Evolutionary conservation across 2,329 filamentous ascomycete species (phyloP).

Genomic region (Beauveria sp.): DNA sequence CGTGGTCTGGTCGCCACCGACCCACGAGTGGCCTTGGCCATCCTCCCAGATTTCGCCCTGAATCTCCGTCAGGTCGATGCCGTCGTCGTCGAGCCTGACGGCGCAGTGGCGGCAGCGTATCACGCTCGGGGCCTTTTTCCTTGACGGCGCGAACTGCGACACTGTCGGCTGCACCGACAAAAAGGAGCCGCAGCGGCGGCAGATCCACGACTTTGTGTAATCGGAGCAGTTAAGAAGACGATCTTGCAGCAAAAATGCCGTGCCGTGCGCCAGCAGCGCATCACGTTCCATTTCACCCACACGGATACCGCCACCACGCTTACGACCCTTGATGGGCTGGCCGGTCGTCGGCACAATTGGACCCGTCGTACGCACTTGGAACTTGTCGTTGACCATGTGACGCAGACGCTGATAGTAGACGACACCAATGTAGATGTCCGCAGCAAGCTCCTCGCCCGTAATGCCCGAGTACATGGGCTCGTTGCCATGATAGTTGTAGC

Average conservation of each 20-base stretch:
- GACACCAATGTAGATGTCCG: slow-evolving; percentile 93
- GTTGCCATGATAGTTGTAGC: slow-evolving; percentile 97
- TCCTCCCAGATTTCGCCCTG: slow-evolving; percentile 87
- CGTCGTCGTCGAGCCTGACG: slow-evolving; percentile 47
- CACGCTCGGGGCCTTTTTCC: slow-evolving; percentile 58
- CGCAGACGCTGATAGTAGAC: slow-evolving; percentile 97
- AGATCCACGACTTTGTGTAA: slow-evolving; percentile 84
- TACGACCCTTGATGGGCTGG: slow-evolving; percentile 94
- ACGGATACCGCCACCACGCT: slow-evolving; percentile 95
- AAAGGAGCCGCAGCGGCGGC: slow-evolving; percentile 83
- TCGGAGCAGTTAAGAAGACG: slow-evolving; percentile 96
- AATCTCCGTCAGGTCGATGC: slow-evolving; percentile 45
- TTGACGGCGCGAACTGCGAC: slow-evolving; percentile 50
- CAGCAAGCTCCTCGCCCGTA: slow-evolving; percentile 86
- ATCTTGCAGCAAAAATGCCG: slow-evolving; percentile 90
- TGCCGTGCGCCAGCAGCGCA: slow-evolving; percentile 87
- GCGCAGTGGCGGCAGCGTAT: slow-evolving; percentile 79
- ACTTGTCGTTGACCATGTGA: slow-evolving; percentile 99
- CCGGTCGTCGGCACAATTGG: slow-evolving; percentile 85
- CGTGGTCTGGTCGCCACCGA: slow-evolving; percentile 85
- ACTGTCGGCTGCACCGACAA: slow-evolving; percentile 77
- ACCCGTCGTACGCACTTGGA: slow-evolving; percentile 92
- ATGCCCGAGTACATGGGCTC: slow-evolving; percentile 98
- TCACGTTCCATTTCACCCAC: slow-evolving; percentile 99
- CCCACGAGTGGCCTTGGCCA: slow-evolving; percentile 72